Percentiles rank a stretch among this genome's conserved stretches.
Conservation (phyloP, 2,329 filamentous ascomycete species). For the Calonectria pteridis region DNA sequence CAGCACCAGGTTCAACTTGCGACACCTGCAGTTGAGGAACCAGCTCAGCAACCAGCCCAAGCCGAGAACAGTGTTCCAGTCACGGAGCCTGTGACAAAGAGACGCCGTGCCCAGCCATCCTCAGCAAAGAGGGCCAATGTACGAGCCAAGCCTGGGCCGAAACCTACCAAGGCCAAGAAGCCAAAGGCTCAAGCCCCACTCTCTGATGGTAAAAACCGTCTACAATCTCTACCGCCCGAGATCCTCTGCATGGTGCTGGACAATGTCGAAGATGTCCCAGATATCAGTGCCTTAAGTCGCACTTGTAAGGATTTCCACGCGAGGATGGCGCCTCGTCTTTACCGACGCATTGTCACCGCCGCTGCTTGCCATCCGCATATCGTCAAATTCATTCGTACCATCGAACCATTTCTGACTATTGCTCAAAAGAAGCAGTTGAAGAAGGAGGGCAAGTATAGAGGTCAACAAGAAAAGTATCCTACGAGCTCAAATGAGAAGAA, state of each 20-base stretch:
- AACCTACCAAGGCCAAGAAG: neutral
- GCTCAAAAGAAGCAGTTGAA: constrained; percentile 36
- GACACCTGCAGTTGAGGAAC: neutral
- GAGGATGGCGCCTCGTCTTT: constrained; percentile 30
- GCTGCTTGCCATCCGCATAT: constrained; percentile 35
- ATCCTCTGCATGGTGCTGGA: neutral
- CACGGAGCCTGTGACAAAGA: neutral
- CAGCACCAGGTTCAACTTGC: neutral
- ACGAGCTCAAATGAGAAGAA: neutral
- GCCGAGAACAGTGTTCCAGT: neutral
- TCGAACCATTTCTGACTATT: constrained; percentile 32
- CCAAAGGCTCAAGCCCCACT: neutral
- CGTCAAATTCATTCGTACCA: constrained; percentile 31
- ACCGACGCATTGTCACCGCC: constrained; percentile 24
- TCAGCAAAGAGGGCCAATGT: neutral
- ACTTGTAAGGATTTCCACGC: constrained; percentile 36
- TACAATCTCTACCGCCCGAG: neutral
- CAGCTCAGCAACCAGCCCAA: neutral
- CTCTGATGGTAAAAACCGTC: neutral
- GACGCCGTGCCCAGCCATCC: neutral
- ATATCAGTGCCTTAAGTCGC: constrained; percentile 22
- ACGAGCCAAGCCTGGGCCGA: neutral
- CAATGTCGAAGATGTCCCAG: neutral
- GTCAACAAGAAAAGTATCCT: constrained; percentile 34
- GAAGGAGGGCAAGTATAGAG: constrained; percentile 33